Evolutionary conservation across 257 asterid genomes (phyloP).

Genomic region (Vinca minor): DNA sequence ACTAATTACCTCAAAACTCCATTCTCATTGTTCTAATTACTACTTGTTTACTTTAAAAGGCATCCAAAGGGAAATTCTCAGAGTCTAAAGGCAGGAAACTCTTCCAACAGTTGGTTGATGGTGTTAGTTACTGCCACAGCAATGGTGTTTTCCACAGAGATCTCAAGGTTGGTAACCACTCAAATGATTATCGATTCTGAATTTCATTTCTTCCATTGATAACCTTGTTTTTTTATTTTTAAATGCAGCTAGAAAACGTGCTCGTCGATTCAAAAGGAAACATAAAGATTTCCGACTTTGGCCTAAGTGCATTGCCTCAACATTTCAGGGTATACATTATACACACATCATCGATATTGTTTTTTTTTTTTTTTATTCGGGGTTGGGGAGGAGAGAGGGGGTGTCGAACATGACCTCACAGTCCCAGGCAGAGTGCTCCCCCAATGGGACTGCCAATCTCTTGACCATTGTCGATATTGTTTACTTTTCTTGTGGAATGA

Average conservation of each 20-base stretch:
- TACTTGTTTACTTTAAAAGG: constrained; percentile 25
- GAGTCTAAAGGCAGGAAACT: constrained; percentile 80
- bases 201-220: not conserved
- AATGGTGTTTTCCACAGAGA: constrained; percentile 94
- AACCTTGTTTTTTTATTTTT: too few species aligned
- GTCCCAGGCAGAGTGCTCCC: too few species aligned
- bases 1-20: too few species aligned
- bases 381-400: too few species aligned
- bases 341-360: too few species aligned
- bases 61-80: constrained; percentile 60
- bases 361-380: too few species aligned
- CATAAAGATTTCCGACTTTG: constrained; percentile 82
- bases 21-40: too few species aligned
- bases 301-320: constrained; percentile 96
- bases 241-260: constrained; percentile 86
- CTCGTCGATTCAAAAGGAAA: constrained; percentile 59
- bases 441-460: too few species aligned
- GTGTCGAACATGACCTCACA: too few species aligned
- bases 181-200: too few species aligned
- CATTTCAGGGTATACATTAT: constrained; percentile 85
- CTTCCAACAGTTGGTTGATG: constrained; percentile 85
- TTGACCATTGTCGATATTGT: too few species aligned
- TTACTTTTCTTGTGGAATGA: not conserved
- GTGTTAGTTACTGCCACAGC: constrained; percentile 79
- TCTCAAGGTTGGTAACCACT: too few species aligned